Conservation (phyloP, 352 stramenopile species). For the Poterioochromonas sp. region DNA sequence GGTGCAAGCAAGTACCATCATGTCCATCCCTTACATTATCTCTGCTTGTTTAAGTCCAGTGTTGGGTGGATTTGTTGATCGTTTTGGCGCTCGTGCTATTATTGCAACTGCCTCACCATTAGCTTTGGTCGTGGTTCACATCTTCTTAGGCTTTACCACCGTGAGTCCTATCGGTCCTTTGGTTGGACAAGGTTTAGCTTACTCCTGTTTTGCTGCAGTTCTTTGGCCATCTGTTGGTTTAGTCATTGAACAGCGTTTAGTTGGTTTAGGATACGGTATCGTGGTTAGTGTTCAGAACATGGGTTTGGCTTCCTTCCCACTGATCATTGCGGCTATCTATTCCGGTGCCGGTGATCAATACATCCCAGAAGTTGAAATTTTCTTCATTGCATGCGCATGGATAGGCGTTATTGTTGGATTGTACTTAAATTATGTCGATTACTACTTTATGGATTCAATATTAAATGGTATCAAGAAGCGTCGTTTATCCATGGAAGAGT, state of each 20-base stretch:
- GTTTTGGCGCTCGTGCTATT: constrained; percentile 64
- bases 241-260: constrained; percentile 68
- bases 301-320: constrained; percentile 56
- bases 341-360: constrained; percentile 43
- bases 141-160: constrained; percentile 62
- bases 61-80: constrained; percentile 77
- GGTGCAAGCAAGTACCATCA: constrained; percentile 61
- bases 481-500: background rate
- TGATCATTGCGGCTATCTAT: constrained; percentile 53
- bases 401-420: constrained; percentile 48
- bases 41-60: constrained; percentile 73
- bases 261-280: constrained; percentile 78
- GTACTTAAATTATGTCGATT: constrained; percentile 47
- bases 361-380: constrained; percentile 53
- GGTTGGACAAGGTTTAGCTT: constrained; percentile 75
- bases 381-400: constrained; percentile 51
- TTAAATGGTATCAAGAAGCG: background rate
- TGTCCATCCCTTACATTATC: constrained; percentile 83
- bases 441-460: background rate
- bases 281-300: constrained; percentile 81
- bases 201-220: constrained; percentile 77
- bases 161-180: constrained; percentile 65
- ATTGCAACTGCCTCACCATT: constrained; percentile 64
- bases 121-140: constrained; percentile 66
- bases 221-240: constrained; percentile 81